Conservation (phyloP, 2,329 filamentous ascomycete genomes). For the Pezicula carpinea region DNA sequence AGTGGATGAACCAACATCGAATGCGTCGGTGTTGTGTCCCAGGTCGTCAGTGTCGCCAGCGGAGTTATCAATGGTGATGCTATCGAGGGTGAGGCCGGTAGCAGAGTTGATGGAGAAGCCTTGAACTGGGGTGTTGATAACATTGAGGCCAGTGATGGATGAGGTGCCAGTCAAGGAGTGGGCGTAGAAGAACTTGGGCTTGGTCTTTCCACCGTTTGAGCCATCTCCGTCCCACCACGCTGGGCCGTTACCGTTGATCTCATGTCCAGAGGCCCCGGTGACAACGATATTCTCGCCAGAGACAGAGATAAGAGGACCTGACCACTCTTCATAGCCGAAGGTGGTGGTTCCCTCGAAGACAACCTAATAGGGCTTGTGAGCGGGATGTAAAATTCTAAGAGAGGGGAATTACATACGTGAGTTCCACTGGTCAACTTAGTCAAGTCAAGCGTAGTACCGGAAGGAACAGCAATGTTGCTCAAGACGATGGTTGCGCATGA, state of each 20-base stretch:
- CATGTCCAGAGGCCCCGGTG: conserved; percentile 20
- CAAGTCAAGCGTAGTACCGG: conserved; percentile 54
- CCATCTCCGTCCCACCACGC: conserved; percentile 56
- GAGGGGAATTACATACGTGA: conserved; percentile 6
- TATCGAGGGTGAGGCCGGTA: conserved; percentile 39
- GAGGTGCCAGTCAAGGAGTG: conserved; percentile 46
- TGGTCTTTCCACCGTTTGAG: conserved; percentile 52
- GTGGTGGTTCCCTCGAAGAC: conserved; percentile 63
- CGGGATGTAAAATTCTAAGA: not conserved
- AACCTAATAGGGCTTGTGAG: conserved; percentile 31
- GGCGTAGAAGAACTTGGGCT: conserved; percentile 60
- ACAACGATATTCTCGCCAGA: conserved; percentile 20
- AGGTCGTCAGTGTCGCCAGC: conserved; percentile 40
- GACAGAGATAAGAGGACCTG: conserved; percentile 52
- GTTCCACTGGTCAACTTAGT: conserved; percentile 47
- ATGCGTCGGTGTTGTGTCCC: conserved; percentile 51
- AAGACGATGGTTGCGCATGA: conserved; percentile 52
- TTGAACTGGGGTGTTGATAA: conserved; percentile 52
- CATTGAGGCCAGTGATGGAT: conserved; percentile 42
- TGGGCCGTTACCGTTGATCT: conserved; percentile 51
- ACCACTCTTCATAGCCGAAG: conserved; percentile 63
- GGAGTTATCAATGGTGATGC: conserved; percentile 53
- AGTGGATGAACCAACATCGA: conserved; percentile 42
- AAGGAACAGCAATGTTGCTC: conserved; percentile 49
- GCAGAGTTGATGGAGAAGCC: conserved; percentile 41